phyloP scores from a whole-genome alignment of 352 stramenopile species.

The Phytophthora vignae region DNA sequence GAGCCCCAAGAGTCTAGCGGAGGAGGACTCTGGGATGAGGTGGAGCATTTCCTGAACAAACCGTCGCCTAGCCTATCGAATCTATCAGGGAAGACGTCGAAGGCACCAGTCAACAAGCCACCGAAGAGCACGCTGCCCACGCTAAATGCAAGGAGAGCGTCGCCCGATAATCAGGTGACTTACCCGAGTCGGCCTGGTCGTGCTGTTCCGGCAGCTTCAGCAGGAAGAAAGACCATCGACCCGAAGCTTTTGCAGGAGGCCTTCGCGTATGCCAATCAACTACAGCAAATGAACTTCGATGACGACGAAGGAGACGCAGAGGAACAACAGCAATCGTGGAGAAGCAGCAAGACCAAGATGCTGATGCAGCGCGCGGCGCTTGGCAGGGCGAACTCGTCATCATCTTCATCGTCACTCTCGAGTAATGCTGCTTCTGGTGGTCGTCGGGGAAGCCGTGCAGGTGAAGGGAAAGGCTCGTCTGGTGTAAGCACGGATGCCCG shows the following conservation, averaged over 20 bases:
- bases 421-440: slow-evolving; percentile 14
- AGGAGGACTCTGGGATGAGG: slow-evolving; percentile 69
- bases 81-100: slow-evolving; percentile 43
- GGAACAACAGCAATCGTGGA: slow-evolving; percentile 36
- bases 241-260: slow-evolving; percentile 75
- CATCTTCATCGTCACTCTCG: slow-evolving; percentile 33
- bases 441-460: slow-evolving; percentile 3
- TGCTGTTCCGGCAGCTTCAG: slow-evolving; percentile 2
- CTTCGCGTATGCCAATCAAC: slow-evolving; percentile 72
- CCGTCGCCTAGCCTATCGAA: slow-evolving; percentile 64
- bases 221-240: slow-evolving; percentile 53
- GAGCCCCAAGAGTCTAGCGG: slow-evolving; percentile 57
- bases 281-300: slow-evolving; percentile 55
- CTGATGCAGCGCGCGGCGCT: slow-evolving; percentile 29
- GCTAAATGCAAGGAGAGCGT: slow-evolving; percentile 33
- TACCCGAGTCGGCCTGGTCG: slow-evolving; percentile 30
- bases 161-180: slow-evolving; percentile 41
- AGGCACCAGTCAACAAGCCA: slow-evolving; percentile 33
- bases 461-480: slow-evolving; percentile 6
- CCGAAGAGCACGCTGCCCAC: slow-evolving; percentile 56
- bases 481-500: slow-evolving; percentile 15
- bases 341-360: slow-evolving; percentile 32
- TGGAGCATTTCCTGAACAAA: slow-evolving; percentile 80
- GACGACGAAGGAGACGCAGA: slow-evolving; percentile 51
- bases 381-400: slow-evolving; percentile 33